Evolutionary conservation across 371 early-diverging fungal species (phyloP).

Genomic region (Encephalitozoon hellem): DNA sequence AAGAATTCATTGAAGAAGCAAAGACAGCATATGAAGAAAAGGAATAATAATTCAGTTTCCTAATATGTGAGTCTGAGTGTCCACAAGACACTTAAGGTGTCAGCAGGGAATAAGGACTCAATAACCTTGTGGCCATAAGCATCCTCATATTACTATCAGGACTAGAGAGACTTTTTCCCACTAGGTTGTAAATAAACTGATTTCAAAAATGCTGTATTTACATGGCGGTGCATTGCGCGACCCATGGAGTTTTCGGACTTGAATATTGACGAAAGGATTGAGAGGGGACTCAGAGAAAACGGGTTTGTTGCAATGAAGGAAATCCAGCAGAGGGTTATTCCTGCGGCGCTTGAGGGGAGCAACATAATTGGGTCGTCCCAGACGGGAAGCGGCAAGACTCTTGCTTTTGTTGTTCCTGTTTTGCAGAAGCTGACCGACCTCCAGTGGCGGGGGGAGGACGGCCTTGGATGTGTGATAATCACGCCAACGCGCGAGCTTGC

Average conservation of each 20-base stretch:
- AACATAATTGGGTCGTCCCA: constrained; percentile 82
- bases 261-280: constrained; percentile 64
- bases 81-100: not conserved
- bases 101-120: not conserved
- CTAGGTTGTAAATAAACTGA: constrained; percentile 7
- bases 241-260: constrained; percentile 63
- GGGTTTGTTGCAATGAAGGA: constrained; percentile 84
- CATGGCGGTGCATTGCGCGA: not conserved
- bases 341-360: constrained; percentile 32
- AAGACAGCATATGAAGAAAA: no score
- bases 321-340: constrained; percentile 50
- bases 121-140: not conserved
- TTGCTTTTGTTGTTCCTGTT: constrained; percentile 79
- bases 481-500: constrained; percentile 92
- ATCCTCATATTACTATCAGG: not conserved
- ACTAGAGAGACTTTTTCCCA: not conserved
- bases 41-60: no score
- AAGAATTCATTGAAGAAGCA: no score
- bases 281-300: constrained; percentile 83
- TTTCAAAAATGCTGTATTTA: not conserved
- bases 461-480: constrained; percentile 68
- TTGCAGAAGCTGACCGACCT: constrained; percentile 27
- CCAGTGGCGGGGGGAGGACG: constrained; percentile 60
- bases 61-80: not conserved
- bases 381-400: constrained; percentile 94